Conservation (phyloP, 768 basidiomycete species). For the Phanerochaete carnosa region DNA sequence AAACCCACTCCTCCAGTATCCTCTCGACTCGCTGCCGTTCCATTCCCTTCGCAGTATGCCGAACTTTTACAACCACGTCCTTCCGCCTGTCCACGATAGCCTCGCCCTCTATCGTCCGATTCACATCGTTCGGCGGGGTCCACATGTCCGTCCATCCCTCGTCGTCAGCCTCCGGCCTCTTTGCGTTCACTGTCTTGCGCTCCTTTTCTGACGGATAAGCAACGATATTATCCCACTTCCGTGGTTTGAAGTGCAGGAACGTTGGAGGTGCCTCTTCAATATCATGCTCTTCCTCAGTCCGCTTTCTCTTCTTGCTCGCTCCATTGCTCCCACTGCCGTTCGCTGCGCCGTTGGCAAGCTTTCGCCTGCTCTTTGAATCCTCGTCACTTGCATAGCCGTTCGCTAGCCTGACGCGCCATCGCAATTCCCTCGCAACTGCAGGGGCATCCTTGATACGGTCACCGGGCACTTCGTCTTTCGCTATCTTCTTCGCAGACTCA, state of each 20-base stretch:
- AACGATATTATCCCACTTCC: constrained; percentile 56
- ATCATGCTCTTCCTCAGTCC: constrained; percentile 16
- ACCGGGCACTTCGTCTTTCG: constrained; percentile 74
- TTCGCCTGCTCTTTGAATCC: constrained; percentile 39
- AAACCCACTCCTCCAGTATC: constrained; percentile 64
- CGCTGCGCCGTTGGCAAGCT: constrained; percentile 25
- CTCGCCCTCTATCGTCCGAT: constrained; percentile 19
- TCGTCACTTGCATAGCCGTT: constrained; percentile 66
- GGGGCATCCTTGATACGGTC: constrained; percentile 83
- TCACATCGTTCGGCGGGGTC: constrained; percentile 22
- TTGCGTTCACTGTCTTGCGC: constrained; percentile 34
- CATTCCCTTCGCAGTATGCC: constrained; percentile 50
- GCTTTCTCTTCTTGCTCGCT: constrained; percentile 27
- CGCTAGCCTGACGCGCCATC: constrained; percentile 74
- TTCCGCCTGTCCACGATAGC: constrained; percentile 42
- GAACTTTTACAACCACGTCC: constrained; percentile 55
- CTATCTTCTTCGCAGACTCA: constrained; percentile 71
- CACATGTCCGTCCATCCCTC: constrained; percentile 40
- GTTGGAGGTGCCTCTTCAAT: constrained; percentile 12
- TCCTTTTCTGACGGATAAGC: constrained; percentile 42
- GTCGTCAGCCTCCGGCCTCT: constrained; percentile 33
- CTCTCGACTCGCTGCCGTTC: constrained; percentile 75
- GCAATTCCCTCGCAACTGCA: constrained; percentile 76
- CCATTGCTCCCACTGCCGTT: constrained; percentile 11
- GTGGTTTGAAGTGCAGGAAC: constrained; percentile 70